Conservation (phyloP, 495 filamentous ascomycete species). For the Filosporella fistucella region DNA sequence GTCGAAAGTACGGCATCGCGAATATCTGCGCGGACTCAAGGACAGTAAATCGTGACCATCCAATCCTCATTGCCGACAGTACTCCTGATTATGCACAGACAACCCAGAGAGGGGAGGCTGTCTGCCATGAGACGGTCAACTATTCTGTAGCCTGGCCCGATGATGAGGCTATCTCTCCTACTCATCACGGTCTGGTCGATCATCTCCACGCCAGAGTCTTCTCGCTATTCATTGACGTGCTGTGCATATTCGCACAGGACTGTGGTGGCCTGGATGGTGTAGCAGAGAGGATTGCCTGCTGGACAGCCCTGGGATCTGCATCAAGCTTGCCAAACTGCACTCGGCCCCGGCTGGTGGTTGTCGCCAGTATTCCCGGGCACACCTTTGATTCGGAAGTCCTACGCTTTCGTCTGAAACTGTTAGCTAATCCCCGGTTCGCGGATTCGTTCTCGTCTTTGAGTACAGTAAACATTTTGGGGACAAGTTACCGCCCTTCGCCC, state of each 20-base stretch:
- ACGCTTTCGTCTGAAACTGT: constrained; percentile 3
- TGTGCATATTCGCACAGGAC: constrained; percentile 16
- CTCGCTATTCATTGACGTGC: constrained; percentile 9
- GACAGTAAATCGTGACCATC: constrained; percentile 12
- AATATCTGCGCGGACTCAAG: constrained; percentile 9
- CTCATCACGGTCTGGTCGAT: constrained; percentile 4
- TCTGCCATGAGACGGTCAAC: constrained; percentile 12
- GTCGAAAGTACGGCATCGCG: constrained; percentile 11
- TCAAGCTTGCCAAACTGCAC: constrained; percentile 8
- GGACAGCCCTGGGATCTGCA: constrained; percentile 11
- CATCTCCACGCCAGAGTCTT: constrained; percentile 8
- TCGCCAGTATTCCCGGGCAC: constrained; percentile 4
- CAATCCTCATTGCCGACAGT: constrained; percentile 13
- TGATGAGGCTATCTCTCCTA: constrained; percentile 3
- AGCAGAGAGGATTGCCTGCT: constrained; percentile 5
- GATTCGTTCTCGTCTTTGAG: constrained; percentile 15
- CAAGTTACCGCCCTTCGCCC: neutral
- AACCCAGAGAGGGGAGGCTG: constrained; percentile 4
- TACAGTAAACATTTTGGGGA: constrained; percentile 10
- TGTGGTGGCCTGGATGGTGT: constrained; percentile 11
- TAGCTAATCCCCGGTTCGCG: constrained; percentile 7
- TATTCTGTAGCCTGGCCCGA: constrained; percentile 7
- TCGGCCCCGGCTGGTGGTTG: constrained; percentile 14
- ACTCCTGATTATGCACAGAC: constrained; percentile 3
- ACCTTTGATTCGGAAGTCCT: constrained; percentile 6